Evolutionary conservation across 768 basidiomycete species (phyloP), one percentile per base, ranked within the genome.

Genomic region (Lentinula aciculospora): DNA sequence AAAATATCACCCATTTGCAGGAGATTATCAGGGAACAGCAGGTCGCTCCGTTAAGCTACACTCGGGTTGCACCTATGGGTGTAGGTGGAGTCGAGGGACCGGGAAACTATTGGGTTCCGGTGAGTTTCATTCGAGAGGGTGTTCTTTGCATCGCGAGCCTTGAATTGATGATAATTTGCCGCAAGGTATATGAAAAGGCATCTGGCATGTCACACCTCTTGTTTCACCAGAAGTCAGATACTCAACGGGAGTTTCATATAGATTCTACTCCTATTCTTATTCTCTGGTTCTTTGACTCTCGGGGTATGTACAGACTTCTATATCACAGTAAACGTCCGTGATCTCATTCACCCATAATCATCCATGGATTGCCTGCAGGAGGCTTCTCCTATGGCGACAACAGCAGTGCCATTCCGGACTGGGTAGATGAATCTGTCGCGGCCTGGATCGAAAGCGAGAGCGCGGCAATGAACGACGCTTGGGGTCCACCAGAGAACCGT

Each of bases 281-380:
- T 47, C 67, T 89, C 3, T 91, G 86, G 88, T 88, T 88, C 71
- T 91, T 91, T 62, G 89, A 90, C 69, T 89, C 89, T 2, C 76
- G 87, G 59, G 84, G 85, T 82, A 65, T 13, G 66, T 28, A 47
- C 15, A 10, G 36, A n/a, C 54, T 48, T 34, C 40, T 49, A n/a
- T 28, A n/a, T n/a, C n/a, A n/a, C n/a, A n/a, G n/a, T n/a, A n/a
- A n/a, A n/a, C n/a, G n/a, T n/a, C n/a, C n/a, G n/a, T n/a, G n/a
- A n/a, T n/a, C n/a, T n/a, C n/a, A n/a, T n/a, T n/a, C n/a, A n/a
- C n/a, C n/a, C n/a, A n/a, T n/a, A n/a, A n/a, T n/a, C n/a, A n/a
- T 17, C 55, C 15, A 45, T 17, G 47, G 31, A 9, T 28, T 19
- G 34, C n/a, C 60, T 13, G 49, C 70, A 75, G 84, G 84, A 31